These are phyloP conservation scores for Ustilago curta DNA, from an alignment of 1,284 basidiomycete species.

Conservation along the genomic window DNA sequence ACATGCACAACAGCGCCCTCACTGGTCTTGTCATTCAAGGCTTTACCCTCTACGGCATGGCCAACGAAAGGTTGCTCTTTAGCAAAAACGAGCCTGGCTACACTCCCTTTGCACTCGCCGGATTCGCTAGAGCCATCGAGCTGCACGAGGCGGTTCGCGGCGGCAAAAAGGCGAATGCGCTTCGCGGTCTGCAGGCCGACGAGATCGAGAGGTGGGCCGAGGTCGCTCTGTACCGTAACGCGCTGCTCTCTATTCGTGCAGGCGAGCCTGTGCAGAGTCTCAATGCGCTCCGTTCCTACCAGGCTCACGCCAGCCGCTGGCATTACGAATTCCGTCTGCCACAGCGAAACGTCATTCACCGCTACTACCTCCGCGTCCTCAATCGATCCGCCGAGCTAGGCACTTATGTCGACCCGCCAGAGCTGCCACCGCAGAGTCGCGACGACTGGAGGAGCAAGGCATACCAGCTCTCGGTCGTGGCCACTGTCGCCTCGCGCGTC, in stretches of 20 bases:
- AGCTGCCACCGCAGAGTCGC: conserved; percentile 32
- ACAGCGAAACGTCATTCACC: conserved; percentile 65
- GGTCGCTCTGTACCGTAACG: conserved; percentile 65
- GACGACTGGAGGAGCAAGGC: conserved; percentile 62
- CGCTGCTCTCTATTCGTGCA: conserved; percentile 59
- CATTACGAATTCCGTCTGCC: conserved; percentile 62
- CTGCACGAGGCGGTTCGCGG: conserved; percentile 65
- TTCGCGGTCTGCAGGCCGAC: conserved; percentile 61
- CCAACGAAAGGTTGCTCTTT: conserved; percentile 61
- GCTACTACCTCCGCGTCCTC: conserved; percentile 57
- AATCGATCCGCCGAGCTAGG: conserved; percentile 55
- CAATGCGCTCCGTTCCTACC: conserved; percentile 64
- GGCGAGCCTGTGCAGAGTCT: conserved; percentile 49
- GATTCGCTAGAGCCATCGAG: conserved; percentile 63
- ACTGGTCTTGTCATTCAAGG: conserved; percentile 57
- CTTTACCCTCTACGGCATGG: conserved; percentile 63
- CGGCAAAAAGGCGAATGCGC: conserved; percentile 57
- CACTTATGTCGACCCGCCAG: conserved; percentile 48
- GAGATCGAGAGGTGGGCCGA: conserved; percentile 68
- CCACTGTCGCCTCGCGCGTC: conserved; percentile 56
- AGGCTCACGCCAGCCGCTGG: conserved; percentile 65
- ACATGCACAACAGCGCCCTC: conserved; percentile 46
- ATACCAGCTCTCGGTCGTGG: conserved; percentile 57
- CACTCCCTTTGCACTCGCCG: conserved; percentile 55
- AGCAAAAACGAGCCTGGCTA: conserved; percentile 49